These are phyloP conservation scores for Plasmodium gonderi DNA, from an alignment of 169 alveolate genomes.

Conservation along the genomic window DNA sequence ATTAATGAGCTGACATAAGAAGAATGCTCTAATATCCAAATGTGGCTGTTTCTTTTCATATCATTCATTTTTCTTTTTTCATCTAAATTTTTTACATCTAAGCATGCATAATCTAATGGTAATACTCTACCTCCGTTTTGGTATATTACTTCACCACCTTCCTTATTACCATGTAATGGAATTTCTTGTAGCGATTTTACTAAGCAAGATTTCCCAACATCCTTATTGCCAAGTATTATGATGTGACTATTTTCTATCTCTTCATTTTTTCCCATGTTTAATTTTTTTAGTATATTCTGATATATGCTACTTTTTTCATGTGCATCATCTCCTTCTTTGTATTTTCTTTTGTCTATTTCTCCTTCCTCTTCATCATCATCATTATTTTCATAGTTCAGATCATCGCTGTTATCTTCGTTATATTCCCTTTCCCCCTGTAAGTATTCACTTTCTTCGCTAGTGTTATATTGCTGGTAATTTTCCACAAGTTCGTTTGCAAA, in stretches of 20 bases:
- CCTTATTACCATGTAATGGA: constrained; percentile 1
- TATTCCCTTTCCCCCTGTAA: background rate
- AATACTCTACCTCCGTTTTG: constrained; percentile 32
- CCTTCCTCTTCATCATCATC: background rate
- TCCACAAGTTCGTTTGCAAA: background rate
- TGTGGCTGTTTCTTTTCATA: constrained; percentile 44
- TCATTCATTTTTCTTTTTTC: constrained; percentile 41
- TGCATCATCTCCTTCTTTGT: background rate
- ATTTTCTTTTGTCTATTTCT: background rate
- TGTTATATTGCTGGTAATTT: background rate
- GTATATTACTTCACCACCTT: constrained; percentile 18
- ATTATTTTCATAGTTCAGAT: background rate
- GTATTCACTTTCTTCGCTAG: background rate
- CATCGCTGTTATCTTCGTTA: background rate
- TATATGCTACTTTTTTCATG: constrained; percentile 13
- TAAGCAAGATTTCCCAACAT: constrained; percentile 57
- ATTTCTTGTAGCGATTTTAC: constrained; percentile 29
- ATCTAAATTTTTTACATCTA: constrained; percentile 33
- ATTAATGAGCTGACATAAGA: constrained; percentile 40
- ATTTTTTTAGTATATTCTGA: constrained; percentile 51
- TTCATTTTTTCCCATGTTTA: constrained; percentile 28
- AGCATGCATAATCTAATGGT: constrained; percentile 66
- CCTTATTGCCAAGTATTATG: constrained; percentile 58
- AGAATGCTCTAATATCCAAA: constrained; percentile 56
- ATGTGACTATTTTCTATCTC: constrained; percentile 59